A percentile compares a stretch with the other conserved stretches of the same genome.
Conservation (phyloP, 1,284 basidiomycete species). For the Ganoderma resinaceum region DNA sequence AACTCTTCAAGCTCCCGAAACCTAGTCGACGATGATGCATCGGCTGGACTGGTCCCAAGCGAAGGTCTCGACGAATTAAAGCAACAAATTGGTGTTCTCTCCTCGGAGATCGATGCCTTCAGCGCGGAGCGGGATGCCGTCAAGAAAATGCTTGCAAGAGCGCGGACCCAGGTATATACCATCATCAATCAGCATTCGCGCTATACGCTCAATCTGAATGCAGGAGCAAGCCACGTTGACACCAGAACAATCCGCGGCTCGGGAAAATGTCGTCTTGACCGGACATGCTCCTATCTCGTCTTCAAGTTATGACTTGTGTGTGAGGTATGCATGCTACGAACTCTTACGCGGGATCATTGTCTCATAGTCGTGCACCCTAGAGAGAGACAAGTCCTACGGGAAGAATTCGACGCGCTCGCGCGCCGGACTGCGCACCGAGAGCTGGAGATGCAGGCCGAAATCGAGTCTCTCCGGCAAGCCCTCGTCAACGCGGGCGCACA, state of each 20-base stretch:
- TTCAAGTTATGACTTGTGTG: conserved; percentile 1
- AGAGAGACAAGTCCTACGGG: conserved; percentile 20
- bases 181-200: neutral
- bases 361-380: conserved; percentile 8
- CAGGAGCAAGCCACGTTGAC: neutral
- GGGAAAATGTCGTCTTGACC: neutral
- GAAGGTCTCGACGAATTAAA: conserved; percentile 36
- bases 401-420: conserved; percentile 20
- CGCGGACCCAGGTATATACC: conserved; percentile 34
- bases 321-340: conserved; percentile 7
- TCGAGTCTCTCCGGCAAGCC: conserved; percentile 19
- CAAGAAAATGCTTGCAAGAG: conserved; percentile 34
- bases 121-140: conserved; percentile 44
- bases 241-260: neutral
- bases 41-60: too few relatives aligned
- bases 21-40: neutral
- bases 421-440: conserved; percentile 24
- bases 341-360: neutral
- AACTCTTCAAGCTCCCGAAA: neutral
- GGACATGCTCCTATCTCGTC: neutral
- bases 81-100: conserved; percentile 44
- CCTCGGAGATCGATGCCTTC: conserved; percentile 44
- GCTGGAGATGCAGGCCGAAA: conserved; percentile 28
- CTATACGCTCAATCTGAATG: neutral
- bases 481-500: conserved; percentile 11